Base-by-base conservation (phyloP, 2,329 filamentous ascomycete species). In the Monascus ruber region DNA sequence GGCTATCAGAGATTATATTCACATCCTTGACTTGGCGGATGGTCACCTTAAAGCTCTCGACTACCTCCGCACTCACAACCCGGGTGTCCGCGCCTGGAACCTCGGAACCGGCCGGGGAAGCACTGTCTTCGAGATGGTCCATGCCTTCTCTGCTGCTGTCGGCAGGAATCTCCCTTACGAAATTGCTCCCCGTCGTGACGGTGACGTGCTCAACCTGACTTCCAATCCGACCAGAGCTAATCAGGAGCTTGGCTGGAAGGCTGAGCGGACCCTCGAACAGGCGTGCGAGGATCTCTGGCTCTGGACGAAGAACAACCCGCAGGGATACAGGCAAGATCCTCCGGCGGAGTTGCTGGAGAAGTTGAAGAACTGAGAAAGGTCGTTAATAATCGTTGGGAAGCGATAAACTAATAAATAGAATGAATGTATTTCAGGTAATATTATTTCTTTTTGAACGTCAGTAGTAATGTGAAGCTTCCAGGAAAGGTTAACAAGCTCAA, bases 111-210 rank as follows among this genome's bases (percentile, higher is more conserved):
- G 91, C 45, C 85, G 83, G 52, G 91, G 91, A 51, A 93, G 83
- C 65, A 98, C 91, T 24, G 91, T 98, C 41, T 91, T 88, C 59
- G 88, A 98, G 62, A 98, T 98, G 71, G 81, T 98, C 75, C 85
- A 89, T 51, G 88, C 91, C 39, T 98, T 98, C 70, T 84, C 80
- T 66, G 67, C 76, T 37, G 86, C 85, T 11, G 88, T 95, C 24
- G 91, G 91, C 45, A 82, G 79, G 37, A 79, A 91, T 41, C 74
- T 98, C 25, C 76, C 83, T 31, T 96, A 96, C 68, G 74, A 95
- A 60, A 83, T 96, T 42, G 84, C 82, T 6, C 79, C 74, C 32
- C 79, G 91, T 54, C 75, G 91, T 55, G 77, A 80, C 31, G 91
- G 91, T 39, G 91, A 98, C 57, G 91, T 98, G 11, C 73, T 98